Base-by-base conservation (phyloP, 2,329 filamentous ascomycete species). In the Dactylonectria estremocensis region DNA sequence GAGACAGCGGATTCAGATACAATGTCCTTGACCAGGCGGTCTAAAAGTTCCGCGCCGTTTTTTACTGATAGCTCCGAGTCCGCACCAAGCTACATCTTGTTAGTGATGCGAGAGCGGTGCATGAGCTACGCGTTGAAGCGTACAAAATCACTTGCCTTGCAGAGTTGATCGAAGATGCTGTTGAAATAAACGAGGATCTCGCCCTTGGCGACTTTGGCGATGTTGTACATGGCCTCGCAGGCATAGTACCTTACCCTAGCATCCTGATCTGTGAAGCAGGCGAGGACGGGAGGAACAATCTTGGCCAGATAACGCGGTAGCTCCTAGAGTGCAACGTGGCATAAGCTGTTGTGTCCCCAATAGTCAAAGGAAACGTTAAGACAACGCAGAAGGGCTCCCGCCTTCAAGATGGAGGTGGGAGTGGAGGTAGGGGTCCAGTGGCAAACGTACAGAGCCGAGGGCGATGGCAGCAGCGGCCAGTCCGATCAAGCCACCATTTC, bases 161-260 rank as follows among this genome's bases (percentile, higher is more conserved):
- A 97, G 61, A 99, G 85, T 22, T 96, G 95, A 83, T 99, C 96
- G 78, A 99, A 99, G 70, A 99, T 96, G 77, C 97, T 93, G 82
- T 99, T 99, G 83, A 99, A 99, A 85, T 97, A 99, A 46, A 97
- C 89, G 72, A 99, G 83, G 20, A 99, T 96, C 82, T 99, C 96
- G 43, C 97, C 96, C 83, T 99, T 99, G 68, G 95, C 96, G 54
- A 99, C 96, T 83, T 99, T 99, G 78, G 96, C 95, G 78, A 99
- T 99, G 82, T 99, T 99, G 84, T 99, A 99, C 96, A 99, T 99
- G 81, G 95, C 97, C 85, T 99, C 96, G 83, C 96, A 99, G 24
- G 96, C 96, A 83, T 99, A 99, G 81, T 99, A 99, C 71, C 96
- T 90, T 35, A 98, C 96, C 66, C 96, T 90, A 31, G 96, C 95